Evolutionary conservation across 108 stramenopile genomes (phyloP).

Genomic region (Nitzschia putrida): DNA sequence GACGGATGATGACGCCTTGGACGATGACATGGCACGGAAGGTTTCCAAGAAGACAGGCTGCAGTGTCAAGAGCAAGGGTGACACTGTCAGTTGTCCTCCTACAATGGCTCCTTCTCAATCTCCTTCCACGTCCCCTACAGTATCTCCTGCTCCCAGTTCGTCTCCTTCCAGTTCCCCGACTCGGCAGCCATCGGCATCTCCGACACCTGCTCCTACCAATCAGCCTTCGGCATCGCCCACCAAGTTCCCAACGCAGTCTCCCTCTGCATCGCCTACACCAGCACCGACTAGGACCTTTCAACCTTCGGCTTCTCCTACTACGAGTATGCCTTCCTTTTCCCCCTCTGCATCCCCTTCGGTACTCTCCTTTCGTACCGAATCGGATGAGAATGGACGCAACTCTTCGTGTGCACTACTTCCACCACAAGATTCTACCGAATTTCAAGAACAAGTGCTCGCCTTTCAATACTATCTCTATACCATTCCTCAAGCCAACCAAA

Average conservation of each 20-base stretch:
- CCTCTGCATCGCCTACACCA: conserved; percentile 1
- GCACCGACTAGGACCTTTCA: not conserved
- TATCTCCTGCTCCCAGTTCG: conserved; percentile 4
- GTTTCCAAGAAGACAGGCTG: not conserved
- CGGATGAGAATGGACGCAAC: not conserved
- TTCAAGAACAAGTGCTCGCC: conserved; percentile 9
- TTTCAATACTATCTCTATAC: conserved; percentile 29
- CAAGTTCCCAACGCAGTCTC: not conserved
- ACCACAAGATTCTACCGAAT: not conserved
- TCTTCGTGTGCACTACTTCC: conserved; percentile 9
- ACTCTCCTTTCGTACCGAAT: not conserved
- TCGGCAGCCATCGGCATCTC: not conserved
- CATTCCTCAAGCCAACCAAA: not conserved
- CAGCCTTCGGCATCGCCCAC: conserved; percentile 7
- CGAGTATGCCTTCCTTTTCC: not conserved
- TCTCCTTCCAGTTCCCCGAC: not conserved
- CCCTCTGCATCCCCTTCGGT: conserved; percentile 53
- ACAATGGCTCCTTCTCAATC: not conserved
- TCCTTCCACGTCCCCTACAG: conserved; percentile 8
- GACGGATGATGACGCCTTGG: not conserved
- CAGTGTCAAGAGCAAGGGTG: not conserved
- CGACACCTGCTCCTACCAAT: not conserved
- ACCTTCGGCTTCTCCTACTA: conserved; percentile 35
- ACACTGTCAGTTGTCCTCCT: not conserved
- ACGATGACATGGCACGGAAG: not conserved